Percentiles rank a stretch among this genome's conserved stretches.
Conservation (phyloP, 441 rosid genomes). For the Adansonia rubrostipa region DNA sequence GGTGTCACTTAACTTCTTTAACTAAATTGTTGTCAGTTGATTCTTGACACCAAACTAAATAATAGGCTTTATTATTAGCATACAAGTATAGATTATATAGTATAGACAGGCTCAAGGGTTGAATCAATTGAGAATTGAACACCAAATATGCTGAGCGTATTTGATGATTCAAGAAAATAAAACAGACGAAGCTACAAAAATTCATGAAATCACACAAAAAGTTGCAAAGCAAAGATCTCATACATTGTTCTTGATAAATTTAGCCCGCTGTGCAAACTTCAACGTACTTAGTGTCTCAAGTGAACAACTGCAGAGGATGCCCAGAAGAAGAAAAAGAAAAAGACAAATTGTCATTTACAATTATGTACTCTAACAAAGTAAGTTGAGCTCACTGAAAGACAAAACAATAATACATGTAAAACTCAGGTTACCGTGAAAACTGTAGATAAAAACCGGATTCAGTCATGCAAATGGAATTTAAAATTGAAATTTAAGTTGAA, state of each 20-base stretch:
- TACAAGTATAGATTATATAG: background rate
- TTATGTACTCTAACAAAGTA: background rate
- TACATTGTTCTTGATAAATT: constrained; percentile 95
- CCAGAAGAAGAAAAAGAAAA: constrained; percentile 14
- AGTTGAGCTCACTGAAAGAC: background rate
- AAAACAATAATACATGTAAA: background rate
- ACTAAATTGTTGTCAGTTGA: background rate
- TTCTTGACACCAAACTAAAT: background rate
- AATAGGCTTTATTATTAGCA: background rate
- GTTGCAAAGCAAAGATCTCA: constrained; percentile 27
- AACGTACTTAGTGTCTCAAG: constrained; percentile 95
- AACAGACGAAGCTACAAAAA: background rate
- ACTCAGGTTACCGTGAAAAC: background rate
- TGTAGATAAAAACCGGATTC: background rate
- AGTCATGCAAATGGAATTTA: background rate
- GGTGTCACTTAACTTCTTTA: background rate
- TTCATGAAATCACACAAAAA: background rate
- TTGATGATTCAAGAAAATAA: constrained; percentile 1
- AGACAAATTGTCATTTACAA: constrained; percentile 19
- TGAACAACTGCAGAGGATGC: constrained; percentile 66
- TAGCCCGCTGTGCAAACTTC: constrained; percentile 99
- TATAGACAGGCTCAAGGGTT: background rate
- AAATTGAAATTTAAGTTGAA: background rate
- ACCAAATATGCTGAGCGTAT: background rate
- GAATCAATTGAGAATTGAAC: background rate